phyloP scores from a whole-genome alignment of 768 basidiomycete species.

The Boletus rufocinnamomeus region DNA sequence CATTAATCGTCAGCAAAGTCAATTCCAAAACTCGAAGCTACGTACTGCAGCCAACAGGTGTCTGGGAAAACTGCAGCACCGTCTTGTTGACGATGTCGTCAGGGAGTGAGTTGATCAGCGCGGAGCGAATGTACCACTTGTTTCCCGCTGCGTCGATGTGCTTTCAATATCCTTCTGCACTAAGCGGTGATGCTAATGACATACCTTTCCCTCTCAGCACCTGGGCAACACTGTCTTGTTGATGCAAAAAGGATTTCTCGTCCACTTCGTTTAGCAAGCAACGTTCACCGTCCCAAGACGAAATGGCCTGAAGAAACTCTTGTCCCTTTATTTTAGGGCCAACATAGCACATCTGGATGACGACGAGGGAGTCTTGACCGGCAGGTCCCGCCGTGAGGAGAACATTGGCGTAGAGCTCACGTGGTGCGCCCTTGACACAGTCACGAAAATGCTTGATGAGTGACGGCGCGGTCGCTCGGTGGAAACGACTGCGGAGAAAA shows the following conservation, averaged over 20 bases:
- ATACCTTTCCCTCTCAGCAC: conserved; percentile 81
- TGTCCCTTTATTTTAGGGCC: conserved; percentile 73
- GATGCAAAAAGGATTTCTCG: conserved; percentile 85
- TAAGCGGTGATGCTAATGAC: conserved; percentile 14
- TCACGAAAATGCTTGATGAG: conserved; percentile 92
- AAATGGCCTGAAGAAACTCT: conserved; percentile 80
- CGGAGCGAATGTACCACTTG: conserved; percentile 91
- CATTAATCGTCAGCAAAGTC: conserved; percentile 3
- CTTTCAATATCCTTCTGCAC: neutral
- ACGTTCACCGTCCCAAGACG: conserved; percentile 85
- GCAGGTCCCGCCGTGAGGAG: conserved; percentile 89
- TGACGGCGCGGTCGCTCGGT: conserved; percentile 81
- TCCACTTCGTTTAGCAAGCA: conserved; percentile 88
- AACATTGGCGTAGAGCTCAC: conserved; percentile 87
- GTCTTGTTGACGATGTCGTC: conserved; percentile 87
- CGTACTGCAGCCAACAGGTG: conserved; percentile 91
- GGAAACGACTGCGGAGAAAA: conserved; percentile 66
- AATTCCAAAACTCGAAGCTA: conserved; percentile 20
- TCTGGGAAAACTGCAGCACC: conserved; percentile 75
- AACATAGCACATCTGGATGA: conserved; percentile 90
- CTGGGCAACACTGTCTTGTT: conserved; percentile 91
- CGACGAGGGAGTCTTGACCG: conserved; percentile 80
- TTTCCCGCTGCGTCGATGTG: conserved; percentile 54
- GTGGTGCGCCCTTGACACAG: conserved; percentile 85
- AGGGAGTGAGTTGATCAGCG: conserved; percentile 78